phyloP scores from a whole-genome alignment of 768 basidiomycete genomes.

The Hypholoma sublateritium region DNA sequence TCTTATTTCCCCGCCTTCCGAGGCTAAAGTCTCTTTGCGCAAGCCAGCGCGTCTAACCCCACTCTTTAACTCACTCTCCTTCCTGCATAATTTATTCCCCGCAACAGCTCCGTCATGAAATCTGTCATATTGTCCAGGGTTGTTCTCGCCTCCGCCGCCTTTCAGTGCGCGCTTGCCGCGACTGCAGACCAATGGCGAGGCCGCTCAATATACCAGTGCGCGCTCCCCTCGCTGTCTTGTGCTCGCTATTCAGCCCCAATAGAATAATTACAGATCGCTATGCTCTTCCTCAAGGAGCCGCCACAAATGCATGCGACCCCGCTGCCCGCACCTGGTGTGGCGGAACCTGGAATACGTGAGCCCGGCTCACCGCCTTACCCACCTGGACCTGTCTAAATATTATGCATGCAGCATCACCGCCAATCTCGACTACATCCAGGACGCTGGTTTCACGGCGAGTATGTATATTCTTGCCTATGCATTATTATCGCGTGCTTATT shows the following conservation, averaged over 20 bases:
- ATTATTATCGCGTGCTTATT: no score
- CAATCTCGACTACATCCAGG: constrained; percentile 84
- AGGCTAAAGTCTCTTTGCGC: neutral
- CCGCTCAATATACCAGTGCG: constrained; percentile 80
- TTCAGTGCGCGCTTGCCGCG: constrained; percentile 45
- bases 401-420: constrained; percentile 47
- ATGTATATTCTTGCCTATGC: constrained; percentile 15
- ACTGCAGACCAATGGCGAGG: constrained; percentile 74
- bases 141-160: constrained; percentile 15
- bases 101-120: constrained; percentile 1
- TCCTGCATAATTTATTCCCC: constrained; percentile 16
- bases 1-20: neutral
- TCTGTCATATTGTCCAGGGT: neutral
- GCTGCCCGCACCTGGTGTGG: constrained; percentile 73
- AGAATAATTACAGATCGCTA: constrained; percentile 78
- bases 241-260: neutral
- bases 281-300: constrained; percentile 59
- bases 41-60: neutral
- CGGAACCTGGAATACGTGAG: constrained; percentile 77
- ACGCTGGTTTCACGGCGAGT: constrained; percentile 82
- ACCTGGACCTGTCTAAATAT: neutral
- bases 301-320: constrained; percentile 55
- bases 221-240: constrained; percentile 3
- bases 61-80: neutral
- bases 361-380: constrained; percentile 1